These are phyloP conservation scores for Gastrolobium bilobum DNA, from an alignment of 306 rosid genomes.

Conservation along the genomic window DNA sequence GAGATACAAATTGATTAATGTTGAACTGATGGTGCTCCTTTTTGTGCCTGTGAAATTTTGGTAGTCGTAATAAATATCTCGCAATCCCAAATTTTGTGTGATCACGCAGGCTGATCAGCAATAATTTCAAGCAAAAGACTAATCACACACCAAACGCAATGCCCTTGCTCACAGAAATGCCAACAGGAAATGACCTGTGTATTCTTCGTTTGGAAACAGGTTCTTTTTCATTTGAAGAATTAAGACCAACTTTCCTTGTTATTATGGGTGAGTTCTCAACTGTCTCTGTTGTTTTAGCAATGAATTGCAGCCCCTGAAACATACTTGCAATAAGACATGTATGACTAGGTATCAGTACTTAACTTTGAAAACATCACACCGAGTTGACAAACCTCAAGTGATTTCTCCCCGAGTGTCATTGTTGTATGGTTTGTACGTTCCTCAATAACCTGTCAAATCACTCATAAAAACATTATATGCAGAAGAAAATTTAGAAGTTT, in stretches of 20 bases:
- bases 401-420: conserved; percentile 21
- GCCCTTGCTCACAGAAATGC: conserved; percentile 18
- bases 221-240: conserved; percentile 10
- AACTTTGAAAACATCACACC: neutral
- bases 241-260: neutral
- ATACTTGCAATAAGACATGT: neutral
- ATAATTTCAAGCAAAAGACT: conserved; percentile 18
- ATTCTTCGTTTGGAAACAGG: conserved; percentile 23
- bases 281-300: conserved; percentile 31
- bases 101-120: neutral
- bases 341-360: neutral
- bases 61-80: neutral
- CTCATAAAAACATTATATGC: neutral
- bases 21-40: neutral
- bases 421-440: conserved; percentile 23
- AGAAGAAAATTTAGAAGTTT: neutral
- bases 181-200: conserved; percentile 43
- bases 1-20: neutral
- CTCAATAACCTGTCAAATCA: conserved; percentile 26
- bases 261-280: neutral
- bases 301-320: conserved; percentile 45
- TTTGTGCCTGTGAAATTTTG: neutral
- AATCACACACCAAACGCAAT: conserved; percentile 26
- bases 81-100: neutral
- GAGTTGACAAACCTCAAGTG: conserved; percentile 30